Percentiles rank a stretch among this genome's conserved stretches.
Conservation (phyloP, 1,139 yeast species). For the Taphrina populina region DNA sequence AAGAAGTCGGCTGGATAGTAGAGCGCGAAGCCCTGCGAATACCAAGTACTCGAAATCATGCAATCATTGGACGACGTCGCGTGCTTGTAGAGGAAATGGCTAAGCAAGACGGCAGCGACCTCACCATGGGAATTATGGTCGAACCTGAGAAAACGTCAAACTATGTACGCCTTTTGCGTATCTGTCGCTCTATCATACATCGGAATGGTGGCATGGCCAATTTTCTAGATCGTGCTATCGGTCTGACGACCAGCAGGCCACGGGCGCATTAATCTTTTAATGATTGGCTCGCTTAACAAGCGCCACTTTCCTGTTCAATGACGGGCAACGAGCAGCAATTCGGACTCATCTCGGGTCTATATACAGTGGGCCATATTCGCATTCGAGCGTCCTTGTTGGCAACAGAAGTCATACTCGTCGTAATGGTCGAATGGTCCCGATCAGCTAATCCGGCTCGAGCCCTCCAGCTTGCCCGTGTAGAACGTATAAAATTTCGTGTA, state of each 20-base stretch:
- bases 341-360: too few relatives aligned
- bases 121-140: background rate
- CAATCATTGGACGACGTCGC: slow-evolving; percentile 63
- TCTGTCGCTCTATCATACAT: slow-evolving; percentile 51
- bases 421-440: too few relatives aligned
- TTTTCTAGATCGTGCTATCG: slow-evolving; percentile 79
- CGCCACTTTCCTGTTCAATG: too few relatives aligned
- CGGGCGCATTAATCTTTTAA: slow-evolving; percentile 25
- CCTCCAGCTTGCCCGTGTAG: too few relatives aligned
- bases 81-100: slow-evolving; percentile 2
- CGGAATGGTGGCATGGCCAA: slow-evolving; percentile 87
- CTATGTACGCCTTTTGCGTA: background rate
- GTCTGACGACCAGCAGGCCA: slow-evolving; percentile 50
- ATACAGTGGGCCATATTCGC: too few relatives aligned
- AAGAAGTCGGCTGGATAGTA: slow-evolving; percentile 74
- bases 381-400: too few relatives aligned
- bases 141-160: background rate
- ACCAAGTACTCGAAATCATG: slow-evolving; percentile 93
- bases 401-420: too few relatives aligned
- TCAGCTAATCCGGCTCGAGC: too few relatives aligned
- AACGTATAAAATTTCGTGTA: too few relatives aligned
- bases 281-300: too few relatives aligned
- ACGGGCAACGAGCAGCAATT: too few relatives aligned
- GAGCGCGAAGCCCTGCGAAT: slow-evolving; percentile 85
- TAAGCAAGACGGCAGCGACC: background rate